Percentiles rank a stretch among this genome's conserved stretches.
These are phyloP conservation scores for Penicillium palitans DNA, from an alignment of 2,329 filamentous ascomycete species.

Conservation along the genomic window DNA sequence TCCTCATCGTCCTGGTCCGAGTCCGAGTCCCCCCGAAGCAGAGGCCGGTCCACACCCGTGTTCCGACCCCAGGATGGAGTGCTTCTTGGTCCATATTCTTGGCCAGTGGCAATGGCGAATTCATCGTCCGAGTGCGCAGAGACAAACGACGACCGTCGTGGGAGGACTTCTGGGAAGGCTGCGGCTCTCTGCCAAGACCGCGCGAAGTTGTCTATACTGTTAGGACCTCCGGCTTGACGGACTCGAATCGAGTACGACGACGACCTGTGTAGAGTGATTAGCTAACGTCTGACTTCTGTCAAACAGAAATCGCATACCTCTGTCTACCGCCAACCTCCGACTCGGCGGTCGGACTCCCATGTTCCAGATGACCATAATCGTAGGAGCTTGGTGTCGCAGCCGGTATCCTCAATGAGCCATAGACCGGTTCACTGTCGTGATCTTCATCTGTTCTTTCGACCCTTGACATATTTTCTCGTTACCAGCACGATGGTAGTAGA, in stretches of 20 bases:
- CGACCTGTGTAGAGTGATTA: conserved; percentile 21
- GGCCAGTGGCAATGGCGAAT: conserved; percentile 23
- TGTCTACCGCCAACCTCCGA: conserved; percentile 17
- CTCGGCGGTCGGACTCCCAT: conserved; percentile 15
- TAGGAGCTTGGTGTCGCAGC: conserved; percentile 16
- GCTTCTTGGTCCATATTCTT: conserved; percentile 22
- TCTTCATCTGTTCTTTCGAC: conserved; percentile 7
- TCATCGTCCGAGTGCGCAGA: conserved; percentile 56
- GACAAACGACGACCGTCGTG: conserved; percentile 73
- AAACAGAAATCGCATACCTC: conserved; percentile 9
- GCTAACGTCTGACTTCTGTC: neutral
- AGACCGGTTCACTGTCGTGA: conserved; percentile 4
- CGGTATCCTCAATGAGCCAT: conserved; percentile 15
- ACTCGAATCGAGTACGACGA: conserved; percentile 51
- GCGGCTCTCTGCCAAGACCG: conserved; percentile 90
- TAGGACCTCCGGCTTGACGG: conserved; percentile 78
- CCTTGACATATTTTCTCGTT: conserved; percentile 5
- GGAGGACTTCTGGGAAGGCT: conserved; percentile 82
- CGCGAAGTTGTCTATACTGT: conserved; percentile 92
- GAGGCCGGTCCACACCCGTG: conserved; percentile 29
- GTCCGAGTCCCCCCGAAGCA: conserved; percentile 35
- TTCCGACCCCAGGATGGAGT: conserved; percentile 26
- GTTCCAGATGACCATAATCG: conserved; percentile 15
- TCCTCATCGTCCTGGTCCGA: conserved; percentile 24
- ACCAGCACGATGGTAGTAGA: neutral